phyloP scores from a whole-genome alignment of 805 yeast species.

The Yarrowia sp. region DNA sequence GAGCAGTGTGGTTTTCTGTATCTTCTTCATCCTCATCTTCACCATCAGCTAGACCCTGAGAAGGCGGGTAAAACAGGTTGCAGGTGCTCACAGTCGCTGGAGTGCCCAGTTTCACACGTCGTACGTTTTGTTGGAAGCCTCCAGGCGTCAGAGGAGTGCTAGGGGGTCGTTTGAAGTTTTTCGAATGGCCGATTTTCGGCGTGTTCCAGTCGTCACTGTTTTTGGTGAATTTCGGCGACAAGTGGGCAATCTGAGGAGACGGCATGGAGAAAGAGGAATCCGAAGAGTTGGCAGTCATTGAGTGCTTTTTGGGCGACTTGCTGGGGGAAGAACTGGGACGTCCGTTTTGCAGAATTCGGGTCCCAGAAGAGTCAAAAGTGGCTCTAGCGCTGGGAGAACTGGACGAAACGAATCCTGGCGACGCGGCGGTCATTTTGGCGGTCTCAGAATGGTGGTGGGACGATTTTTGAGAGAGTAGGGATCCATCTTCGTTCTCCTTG shows the following conservation, averaged over 20 bases:
- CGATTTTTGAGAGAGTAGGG: not conserved
- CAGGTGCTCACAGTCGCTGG: conserved; percentile 19
- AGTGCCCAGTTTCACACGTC: conserved; percentile 22
- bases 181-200: not conserved
- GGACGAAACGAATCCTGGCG: not conserved
- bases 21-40: conserved; percentile 10
- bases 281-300: not conserved
- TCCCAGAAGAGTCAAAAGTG: conserved; percentile 5
- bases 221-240: conserved; percentile 9
- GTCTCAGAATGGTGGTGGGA: not conserved
- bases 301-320: not conserved
- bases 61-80: conserved; percentile 7
- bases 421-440: not conserved
- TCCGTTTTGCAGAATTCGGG: not conserved
- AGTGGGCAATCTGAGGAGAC: conserved; percentile 11
- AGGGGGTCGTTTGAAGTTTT: conserved; percentile 6
- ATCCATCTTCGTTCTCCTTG: not conserved
- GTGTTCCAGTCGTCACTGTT: not conserved
- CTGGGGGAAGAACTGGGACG: not conserved
- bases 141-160: conserved; percentile 17
- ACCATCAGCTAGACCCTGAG: conserved; percentile 14
- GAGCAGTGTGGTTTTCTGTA: conserved; percentile 1
- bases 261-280: conserved; percentile 10
- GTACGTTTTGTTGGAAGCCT: conserved; percentile 3
- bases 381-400: not conserved